These are phyloP conservation scores for Fagopyrum homotropicum DNA, from an alignment of 148 eudicot species.

Conservation along the genomic window DNA sequence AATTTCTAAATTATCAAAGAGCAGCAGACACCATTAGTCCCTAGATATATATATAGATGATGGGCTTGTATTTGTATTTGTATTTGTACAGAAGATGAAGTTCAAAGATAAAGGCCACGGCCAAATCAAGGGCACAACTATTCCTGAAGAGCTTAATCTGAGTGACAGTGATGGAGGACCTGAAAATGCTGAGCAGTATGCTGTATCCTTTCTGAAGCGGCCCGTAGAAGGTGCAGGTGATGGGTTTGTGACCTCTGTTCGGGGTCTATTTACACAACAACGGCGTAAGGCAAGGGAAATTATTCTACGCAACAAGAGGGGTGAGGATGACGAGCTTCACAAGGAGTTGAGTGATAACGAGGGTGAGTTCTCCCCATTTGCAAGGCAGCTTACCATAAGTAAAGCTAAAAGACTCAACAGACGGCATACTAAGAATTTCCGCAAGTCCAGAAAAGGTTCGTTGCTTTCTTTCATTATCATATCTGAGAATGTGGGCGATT, in stretches of 20 bases:
- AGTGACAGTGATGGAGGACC: constrained; percentile 88
- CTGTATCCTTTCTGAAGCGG: constrained; percentile 60
- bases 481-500: neutral
- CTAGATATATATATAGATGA: no score
- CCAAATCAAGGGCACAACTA: constrained; percentile 39
- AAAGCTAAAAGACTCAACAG: constrained; percentile 77
- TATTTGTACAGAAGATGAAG: constrained; percentile 68
- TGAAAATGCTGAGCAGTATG: constrained; percentile 48
- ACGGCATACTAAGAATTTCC: constrained; percentile 86
- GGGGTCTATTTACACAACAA: constrained; percentile 77
- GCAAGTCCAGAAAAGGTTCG: constrained; percentile 65
- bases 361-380: constrained; percentile 77
- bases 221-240: constrained; percentile 93
- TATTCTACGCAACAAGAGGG: constrained; percentile 90
- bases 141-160: constrained; percentile 70
- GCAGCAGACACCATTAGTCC: no score
- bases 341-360: constrained; percentile 96
- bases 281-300: constrained; percentile 92
- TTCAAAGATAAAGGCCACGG: constrained; percentile 82
- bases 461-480: neutral
- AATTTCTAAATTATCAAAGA: neutral
- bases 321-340: constrained; percentile 67
- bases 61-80: no score
- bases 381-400: constrained; percentile 81
- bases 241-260: constrained; percentile 86